A percentile compares a stretch with the other conserved stretches of the same genome.
phyloP scores from a whole-genome alignment of 768 basidiomycete genomes.

The Arthromyces matolae region DNA sequence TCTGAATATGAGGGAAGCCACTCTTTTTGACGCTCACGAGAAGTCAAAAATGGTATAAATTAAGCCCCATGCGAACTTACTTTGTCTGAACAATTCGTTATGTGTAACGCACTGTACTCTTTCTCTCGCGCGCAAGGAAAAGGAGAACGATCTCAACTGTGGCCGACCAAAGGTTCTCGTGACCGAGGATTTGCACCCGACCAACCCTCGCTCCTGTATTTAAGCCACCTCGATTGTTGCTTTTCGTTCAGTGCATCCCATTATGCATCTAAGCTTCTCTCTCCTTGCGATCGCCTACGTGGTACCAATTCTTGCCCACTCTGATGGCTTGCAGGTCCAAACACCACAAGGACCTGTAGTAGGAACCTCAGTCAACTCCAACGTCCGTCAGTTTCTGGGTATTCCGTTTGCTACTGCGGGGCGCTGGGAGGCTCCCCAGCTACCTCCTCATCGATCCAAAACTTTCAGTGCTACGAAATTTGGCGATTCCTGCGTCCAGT shows the following conservation, averaged over 20 bases:
- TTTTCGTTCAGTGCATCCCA: slow-evolving; percentile 18
- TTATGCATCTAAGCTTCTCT: slow-evolving; percentile 2
- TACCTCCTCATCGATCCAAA: slow-evolving; percentile 18
- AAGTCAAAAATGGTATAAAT: no score
- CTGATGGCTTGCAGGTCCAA: slow-evolving; percentile 20
- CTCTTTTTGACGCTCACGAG: no score
- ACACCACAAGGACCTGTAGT: slow-evolving; percentile 31
- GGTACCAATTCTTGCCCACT: neutral
- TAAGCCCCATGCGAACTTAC: no score
- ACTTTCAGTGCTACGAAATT: slow-evolving; percentile 28
- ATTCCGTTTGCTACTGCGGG: slow-evolving; percentile 31
- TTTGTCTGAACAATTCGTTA: no score
- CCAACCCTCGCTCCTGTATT: no score
- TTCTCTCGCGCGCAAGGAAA: no score
- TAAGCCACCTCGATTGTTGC: no score
- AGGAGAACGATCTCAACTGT: no score
- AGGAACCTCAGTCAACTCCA: slow-evolving; percentile 23
- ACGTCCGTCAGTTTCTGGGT: slow-evolving; percentile 35
- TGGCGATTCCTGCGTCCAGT: slow-evolving; percentile 30
- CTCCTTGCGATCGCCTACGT: neutral
- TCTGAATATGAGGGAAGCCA: no score
- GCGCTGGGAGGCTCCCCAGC: slow-evolving; percentile 30
- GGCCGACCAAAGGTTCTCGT: slow-evolving; percentile 6
- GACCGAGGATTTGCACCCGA: slow-evolving; percentile 7
- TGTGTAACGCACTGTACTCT: no score